Evolutionary conservation across 768 basidiomycete genomes (phyloP), one percentile per base, ranked within the genome.

Genomic region (Filobasidium floriforme): DNA sequence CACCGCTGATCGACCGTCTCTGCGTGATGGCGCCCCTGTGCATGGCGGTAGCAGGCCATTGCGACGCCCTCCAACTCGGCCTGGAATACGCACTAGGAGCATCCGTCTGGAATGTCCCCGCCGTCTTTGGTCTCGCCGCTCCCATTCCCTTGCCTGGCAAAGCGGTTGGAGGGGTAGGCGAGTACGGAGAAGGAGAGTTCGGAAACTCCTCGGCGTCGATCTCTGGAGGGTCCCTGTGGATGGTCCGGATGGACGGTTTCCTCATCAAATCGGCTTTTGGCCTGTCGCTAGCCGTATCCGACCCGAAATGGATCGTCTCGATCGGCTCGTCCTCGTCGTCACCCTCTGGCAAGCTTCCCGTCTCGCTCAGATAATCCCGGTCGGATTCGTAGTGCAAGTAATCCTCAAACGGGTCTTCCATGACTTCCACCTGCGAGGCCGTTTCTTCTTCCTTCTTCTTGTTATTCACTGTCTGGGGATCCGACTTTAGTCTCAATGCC

Each of bases 351-450:
- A 57, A 22, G 29, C 54, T 57, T 22, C 54, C 26, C 12, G 54
- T 26, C 14, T 57, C 54, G 54, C 54, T 57, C 15, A 24, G 29
- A 57, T 57, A 57, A 57, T 57, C 54, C 15, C 29, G 54, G 26
- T 57, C 54, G 7, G 54, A 57, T 15, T 57, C 54, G 54, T 57
- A 57, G 15, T 57, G 12, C 54, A 57, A 24, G n/a, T 57, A 57
- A 57, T 57, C 54, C 24, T 32, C 22, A 28, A 57, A 57, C 54
- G 54, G 54, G 26, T 57, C 54, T 15, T 57, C 54, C 46, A 5
- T 12, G 5, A 19, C 46, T 3, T 51, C 46, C 46, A 19, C 46
- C 24, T 51, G n/a, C 11, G 9, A 11, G 43, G 43, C 46, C 18
- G 3, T 14, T 6, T 15, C 15, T 22, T 49, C 46, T 22, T 5